A percentile compares a stretch with the other conserved stretches of the same genome.
Conservation (phyloP, 768 basidiomycete genomes). For the Russula compacta region DNA sequence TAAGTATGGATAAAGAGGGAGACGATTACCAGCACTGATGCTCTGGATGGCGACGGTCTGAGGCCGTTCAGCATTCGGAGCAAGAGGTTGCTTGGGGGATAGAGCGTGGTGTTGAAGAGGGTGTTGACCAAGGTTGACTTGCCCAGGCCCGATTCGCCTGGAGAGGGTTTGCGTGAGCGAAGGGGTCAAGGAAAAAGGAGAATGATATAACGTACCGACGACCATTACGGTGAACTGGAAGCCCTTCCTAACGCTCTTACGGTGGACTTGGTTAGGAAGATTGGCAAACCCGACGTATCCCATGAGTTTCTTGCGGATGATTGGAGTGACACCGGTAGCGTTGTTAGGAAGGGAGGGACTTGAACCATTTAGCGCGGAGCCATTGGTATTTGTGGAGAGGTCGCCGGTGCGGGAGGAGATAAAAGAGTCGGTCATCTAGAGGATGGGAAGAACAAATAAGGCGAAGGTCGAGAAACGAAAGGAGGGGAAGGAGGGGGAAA, state of each 20-base stretch:
- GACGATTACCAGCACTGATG: slow-evolving; percentile 80
- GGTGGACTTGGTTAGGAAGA: slow-evolving; percentile 98
- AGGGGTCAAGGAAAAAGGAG: slow-evolving; percentile 14
- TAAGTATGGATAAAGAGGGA: neutral
- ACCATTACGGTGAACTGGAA: slow-evolving; percentile 99
- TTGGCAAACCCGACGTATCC: slow-evolving; percentile 97
- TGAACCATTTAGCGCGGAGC: slow-evolving; percentile 52
- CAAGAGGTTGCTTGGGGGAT: slow-evolving; percentile 80
- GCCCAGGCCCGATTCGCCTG: slow-evolving; percentile 96
- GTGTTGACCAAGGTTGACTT: slow-evolving; percentile 99
- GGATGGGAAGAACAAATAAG: slow-evolving; percentile 19
- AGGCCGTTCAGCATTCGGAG: slow-evolving; percentile 77
- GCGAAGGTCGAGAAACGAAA: slow-evolving; percentile 4
- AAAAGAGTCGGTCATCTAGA: slow-evolving; percentile 70
- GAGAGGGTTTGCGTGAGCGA: neutral
- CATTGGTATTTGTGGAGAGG: slow-evolving; percentile 44
- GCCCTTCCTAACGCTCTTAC: slow-evolving; percentile 95
- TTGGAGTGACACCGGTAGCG: slow-evolving; percentile 27
- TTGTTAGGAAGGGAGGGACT: slow-evolving; percentile 44
- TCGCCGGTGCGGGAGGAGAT: slow-evolving; percentile 59
- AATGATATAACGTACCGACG: slow-evolving; percentile 63
- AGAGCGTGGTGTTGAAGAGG: slow-evolving; percentile 93
- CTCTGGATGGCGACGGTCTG: slow-evolving; percentile 98
- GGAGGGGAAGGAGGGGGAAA: slow-evolving; percentile 21
- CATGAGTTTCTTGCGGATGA: slow-evolving; percentile 85